Evolutionary conservation across 495 filamentous ascomycete genomes (phyloP).

Genomic region (Penicillium maclennaniae): DNA sequence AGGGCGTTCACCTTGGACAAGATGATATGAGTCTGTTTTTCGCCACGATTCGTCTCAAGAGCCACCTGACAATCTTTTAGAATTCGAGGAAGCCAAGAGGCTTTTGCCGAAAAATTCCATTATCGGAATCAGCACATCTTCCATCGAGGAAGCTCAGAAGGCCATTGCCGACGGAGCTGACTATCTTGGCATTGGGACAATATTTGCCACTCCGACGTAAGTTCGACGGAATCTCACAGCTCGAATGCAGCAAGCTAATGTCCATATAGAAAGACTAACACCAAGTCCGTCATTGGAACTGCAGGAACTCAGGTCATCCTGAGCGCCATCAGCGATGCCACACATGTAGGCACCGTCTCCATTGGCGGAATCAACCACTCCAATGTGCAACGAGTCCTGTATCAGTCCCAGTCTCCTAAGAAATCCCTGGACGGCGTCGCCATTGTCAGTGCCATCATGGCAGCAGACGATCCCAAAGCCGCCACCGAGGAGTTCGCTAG

Average conservation of each 20-base stretch:
- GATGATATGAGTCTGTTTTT: constrained; percentile 74
- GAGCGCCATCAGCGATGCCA: constrained; percentile 40
- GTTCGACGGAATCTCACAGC: constrained; percentile 7
- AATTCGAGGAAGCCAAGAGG: constrained; percentile 57
- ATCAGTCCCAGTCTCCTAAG: constrained; percentile 49
- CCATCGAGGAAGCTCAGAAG: constrained; percentile 59
- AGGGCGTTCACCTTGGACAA: constrained; percentile 92
- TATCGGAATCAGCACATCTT: constrained; percentile 69
- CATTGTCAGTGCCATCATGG: constrained; percentile 86
- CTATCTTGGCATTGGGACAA: constrained; percentile 84
- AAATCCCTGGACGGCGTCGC: constrained; percentile 75
- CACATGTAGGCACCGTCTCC: constrained; percentile 60
- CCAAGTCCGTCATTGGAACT: constrained; percentile 77
- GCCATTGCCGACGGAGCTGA: constrained; percentile 72
- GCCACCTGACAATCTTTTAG: neutral
- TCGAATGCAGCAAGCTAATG: constrained; percentile 7
- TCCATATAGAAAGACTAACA: constrained; percentile 53
- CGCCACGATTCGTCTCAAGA: neutral
- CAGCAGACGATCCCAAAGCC: constrained; percentile 57
- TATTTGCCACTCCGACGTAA: constrained; percentile 80
- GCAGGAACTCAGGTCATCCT: constrained; percentile 73
- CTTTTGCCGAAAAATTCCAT: constrained; percentile 69
- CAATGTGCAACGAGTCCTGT: constrained; percentile 71
- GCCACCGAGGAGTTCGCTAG: constrained; percentile 54
- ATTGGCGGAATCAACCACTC: constrained; percentile 85